phyloP scores from a whole-genome alignment of 495 filamentous ascomycete species.

The Aspergillus sclerotiicarbonarius region DNA sequence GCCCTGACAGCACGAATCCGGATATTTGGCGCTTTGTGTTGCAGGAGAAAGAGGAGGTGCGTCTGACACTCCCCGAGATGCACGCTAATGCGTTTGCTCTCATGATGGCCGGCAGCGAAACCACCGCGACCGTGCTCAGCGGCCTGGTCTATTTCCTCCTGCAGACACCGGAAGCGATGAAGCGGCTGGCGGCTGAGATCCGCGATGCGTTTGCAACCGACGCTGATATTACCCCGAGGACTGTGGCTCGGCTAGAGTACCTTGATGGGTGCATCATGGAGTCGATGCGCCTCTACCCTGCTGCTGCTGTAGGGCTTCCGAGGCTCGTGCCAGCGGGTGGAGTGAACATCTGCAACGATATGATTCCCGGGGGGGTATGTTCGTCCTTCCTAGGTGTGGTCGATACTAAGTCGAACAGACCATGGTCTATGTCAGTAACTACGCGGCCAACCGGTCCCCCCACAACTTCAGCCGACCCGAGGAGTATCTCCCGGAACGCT shows the following conservation, averaged over 20 bases:
- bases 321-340: constrained; percentile 33
- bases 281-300: constrained; percentile 43
- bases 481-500: constrained; percentile 45
- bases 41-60: neutral
- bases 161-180: constrained; percentile 36
- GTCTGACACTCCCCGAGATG: constrained; percentile 2
- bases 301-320: constrained; percentile 26
- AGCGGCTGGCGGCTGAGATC: constrained; percentile 41
- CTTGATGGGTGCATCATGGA: constrained; percentile 43
- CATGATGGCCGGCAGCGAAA: constrained; percentile 54
- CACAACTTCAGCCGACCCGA: constrained; percentile 37
- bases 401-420: constrained; percentile 23
- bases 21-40: neutral
- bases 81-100: constrained; percentile 11
- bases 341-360: constrained; percentile 28
- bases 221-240: constrained; percentile 45
- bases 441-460: constrained; percentile 34
- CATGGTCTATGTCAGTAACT: constrained; percentile 33
- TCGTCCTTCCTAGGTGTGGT: no score
- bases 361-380: constrained; percentile 21
- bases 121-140: constrained; percentile 50
- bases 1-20: neutral
- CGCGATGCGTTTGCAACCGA: constrained; percentile 36
- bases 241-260: constrained; percentile 30
- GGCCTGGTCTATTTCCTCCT: constrained; percentile 53